Percentiles rank a stretch among this genome's conserved stretches.
phyloP scores from a whole-genome alignment of 768 basidiomycete genomes.

The Auricularia cornea region DNA sequence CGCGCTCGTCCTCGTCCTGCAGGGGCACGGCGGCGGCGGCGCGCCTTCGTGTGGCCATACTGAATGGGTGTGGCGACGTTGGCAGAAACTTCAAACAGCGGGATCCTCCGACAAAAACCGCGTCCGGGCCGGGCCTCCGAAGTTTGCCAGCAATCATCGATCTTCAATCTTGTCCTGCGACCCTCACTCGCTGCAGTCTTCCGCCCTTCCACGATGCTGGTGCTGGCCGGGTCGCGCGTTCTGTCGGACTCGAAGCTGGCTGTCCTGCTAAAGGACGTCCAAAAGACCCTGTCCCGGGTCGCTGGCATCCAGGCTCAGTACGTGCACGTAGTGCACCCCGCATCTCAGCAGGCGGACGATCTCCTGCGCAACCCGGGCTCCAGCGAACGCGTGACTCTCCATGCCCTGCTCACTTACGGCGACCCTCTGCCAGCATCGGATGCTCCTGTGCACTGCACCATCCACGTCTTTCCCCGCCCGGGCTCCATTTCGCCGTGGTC shows the following conservation, averaged over 20 bases:
- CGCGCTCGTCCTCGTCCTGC: neutral
- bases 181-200: neutral
- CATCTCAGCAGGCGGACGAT: conserved; percentile 33
- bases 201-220: conserved; percentile 46
- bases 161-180: too few relatives aligned
- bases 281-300: conserved; percentile 43
- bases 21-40: neutral
- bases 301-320: conserved; percentile 72
- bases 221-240: conserved; percentile 69
- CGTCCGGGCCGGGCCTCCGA: too few relatives aligned
- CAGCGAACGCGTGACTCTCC: conserved; percentile 42
- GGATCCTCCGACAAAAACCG: too few relatives aligned
- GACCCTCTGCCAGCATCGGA: conserved; percentile 51
- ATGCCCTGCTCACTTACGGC: conserved; percentile 76
- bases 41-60: too few relatives aligned
- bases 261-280: conserved; percentile 53
- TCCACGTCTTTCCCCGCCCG: conserved; percentile 72
- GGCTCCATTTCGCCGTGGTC: conserved; percentile 99
- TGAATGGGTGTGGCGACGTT: too few relatives aligned
- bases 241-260: conserved; percentile 65
- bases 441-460: conserved; percentile 23
- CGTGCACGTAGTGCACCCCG: conserved; percentile 75
- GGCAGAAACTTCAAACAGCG: too few relatives aligned
- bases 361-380: conserved; percentile 42
- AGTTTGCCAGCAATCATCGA: too few relatives aligned